A percentile compares a stretch with the other conserved stretches of the same genome.
phyloP scores from a whole-genome alignment of 202 grass and related monocot genomes.

The Eragrostis tef region DNA sequence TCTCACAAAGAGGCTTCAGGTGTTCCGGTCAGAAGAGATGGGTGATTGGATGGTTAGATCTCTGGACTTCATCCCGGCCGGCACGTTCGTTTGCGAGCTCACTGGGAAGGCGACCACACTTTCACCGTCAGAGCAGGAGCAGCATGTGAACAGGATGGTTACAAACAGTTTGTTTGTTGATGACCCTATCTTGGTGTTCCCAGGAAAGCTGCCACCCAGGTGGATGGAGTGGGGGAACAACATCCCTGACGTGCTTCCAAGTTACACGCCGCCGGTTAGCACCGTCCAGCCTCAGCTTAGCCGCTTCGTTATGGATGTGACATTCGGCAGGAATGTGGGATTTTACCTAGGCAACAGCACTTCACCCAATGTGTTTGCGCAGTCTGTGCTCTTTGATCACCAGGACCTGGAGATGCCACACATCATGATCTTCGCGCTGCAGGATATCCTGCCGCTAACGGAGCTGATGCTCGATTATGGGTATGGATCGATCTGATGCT shows the following conservation, averaged over 20 bases:
- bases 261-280: neutral
- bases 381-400: conserved; percentile 1
- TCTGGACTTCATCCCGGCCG: neutral
- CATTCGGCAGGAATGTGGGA: neutral
- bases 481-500: neutral
- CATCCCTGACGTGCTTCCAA: neutral
- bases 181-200: neutral
- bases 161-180: neutral
- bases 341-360: neutral
- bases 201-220: neutral
- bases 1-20: neutral
- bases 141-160: neutral
- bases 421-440: neutral
- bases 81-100: neutral
- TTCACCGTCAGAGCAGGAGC: neutral
- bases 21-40: neutral
- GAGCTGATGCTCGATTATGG: neutral
- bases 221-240: neutral
- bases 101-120: neutral
- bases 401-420: neutral
- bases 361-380: neutral
- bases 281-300: neutral
- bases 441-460: neutral
- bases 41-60: neutral
- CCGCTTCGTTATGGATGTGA: neutral